Evolutionary conservation across 495 filamentous ascomycete genomes (phyloP).

Genomic region (Annulohypoxylon bovei): DNA sequence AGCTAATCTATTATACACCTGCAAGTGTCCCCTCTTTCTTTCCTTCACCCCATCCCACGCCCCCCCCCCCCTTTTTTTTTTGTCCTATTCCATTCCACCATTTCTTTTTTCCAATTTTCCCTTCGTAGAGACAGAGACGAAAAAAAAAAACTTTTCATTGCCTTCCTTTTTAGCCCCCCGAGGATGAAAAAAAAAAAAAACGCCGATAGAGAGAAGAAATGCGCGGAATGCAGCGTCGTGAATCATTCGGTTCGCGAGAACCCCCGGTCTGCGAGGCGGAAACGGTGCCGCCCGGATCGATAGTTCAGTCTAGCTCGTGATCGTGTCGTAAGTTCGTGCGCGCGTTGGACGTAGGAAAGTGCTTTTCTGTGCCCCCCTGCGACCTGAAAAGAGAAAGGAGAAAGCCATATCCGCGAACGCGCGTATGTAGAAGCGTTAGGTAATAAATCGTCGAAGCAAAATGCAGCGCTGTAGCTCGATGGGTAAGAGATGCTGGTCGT

Average conservation of each 20-base stretch:
- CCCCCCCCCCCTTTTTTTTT: neutral
- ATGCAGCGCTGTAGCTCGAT: neutral
- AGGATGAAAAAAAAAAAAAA: neutral
- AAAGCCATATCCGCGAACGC: no score
- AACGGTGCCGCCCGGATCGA: neutral
- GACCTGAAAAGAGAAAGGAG: neutral
- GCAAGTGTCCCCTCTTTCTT: neutral
- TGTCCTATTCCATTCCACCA: neutral
- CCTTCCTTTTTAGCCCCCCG: neutral
- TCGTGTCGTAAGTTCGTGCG: slow-evolving; percentile 6
- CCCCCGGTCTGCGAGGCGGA: neutral
- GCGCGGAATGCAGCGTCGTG: neutral
- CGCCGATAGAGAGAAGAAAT: neutral
- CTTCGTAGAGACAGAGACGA: neutral
- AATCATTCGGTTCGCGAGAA: slow-evolving; percentile 5
- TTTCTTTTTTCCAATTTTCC: neutral
- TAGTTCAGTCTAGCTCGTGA: slow-evolving; percentile 10
- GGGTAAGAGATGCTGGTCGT: neutral
- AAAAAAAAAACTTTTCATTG: neutral
- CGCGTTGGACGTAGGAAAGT: neutral
- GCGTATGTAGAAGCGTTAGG: neutral
- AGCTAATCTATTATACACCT: slow-evolving; percentile 25
- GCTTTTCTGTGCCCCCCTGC: neutral
- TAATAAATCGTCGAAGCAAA: neutral
- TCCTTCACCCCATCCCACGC: neutral